phyloP scores from a whole-genome alignment of 495 filamentous ascomycete species.

The Opeltia flavorubescens region DNA sequence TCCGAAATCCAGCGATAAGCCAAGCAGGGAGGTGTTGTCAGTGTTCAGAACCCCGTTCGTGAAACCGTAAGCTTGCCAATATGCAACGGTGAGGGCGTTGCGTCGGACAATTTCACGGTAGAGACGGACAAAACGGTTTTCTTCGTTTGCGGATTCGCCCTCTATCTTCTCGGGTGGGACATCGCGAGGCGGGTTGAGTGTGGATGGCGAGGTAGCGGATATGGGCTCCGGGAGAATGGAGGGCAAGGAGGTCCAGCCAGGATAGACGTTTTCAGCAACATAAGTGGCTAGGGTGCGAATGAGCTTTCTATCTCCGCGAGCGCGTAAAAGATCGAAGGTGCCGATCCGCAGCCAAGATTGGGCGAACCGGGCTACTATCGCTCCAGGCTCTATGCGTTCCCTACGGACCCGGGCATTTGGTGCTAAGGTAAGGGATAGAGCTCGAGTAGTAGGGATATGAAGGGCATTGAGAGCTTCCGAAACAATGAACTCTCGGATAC shows the following conservation, averaged over 20 bases:
- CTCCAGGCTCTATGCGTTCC: constrained; percentile 82
- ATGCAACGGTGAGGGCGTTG: constrained; percentile 79
- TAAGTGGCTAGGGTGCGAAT: constrained; percentile 65
- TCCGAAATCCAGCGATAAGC: constrained; percentile 82
- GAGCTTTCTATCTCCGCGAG: constrained; percentile 62
- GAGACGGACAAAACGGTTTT: constrained; percentile 76
- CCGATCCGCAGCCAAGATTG: constrained; percentile 83
- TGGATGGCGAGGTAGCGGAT: constrained; percentile 20
- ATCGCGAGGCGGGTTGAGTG: constrained; percentile 30
- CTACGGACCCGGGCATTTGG: constrained; percentile 58
- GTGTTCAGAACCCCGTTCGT: constrained; percentile 97
- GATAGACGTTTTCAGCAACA: constrained; percentile 71
- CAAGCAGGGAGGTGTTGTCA: constrained; percentile 86
- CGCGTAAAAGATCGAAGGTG: constrained; percentile 78
- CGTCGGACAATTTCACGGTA: constrained; percentile 78
- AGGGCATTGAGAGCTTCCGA: constrained; percentile 76
- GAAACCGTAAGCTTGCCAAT: constrained; percentile 95
- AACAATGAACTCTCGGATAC: constrained; percentile 86
- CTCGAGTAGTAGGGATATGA: constrained; percentile 72
- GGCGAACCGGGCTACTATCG: constrained; percentile 85
- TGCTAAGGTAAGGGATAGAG: constrained; percentile 63
- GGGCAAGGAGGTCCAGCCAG: constrained; percentile 70
- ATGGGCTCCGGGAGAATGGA: constrained; percentile 30
- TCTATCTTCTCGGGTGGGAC: constrained; percentile 44
- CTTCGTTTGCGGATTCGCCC: constrained; percentile 46